Conservation (phyloP, 2,329 filamentous ascomycete species). For the Golovinomyces cichoracearum region DNA sequence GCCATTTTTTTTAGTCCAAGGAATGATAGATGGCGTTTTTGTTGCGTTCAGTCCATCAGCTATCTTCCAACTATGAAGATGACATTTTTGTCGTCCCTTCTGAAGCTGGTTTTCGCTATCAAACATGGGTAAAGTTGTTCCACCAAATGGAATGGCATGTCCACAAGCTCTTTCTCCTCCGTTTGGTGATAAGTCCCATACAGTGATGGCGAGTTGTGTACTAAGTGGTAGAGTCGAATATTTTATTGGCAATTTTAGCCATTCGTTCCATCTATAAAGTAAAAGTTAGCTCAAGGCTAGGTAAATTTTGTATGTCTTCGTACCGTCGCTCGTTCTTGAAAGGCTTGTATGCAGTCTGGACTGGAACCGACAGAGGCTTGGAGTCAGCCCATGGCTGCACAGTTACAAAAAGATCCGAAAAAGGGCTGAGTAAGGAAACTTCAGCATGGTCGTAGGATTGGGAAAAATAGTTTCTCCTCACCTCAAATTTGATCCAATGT, state of each 20-base stretch:
- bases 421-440: slow-evolving; percentile 24
- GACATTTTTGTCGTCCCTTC: slow-evolving; percentile 79
- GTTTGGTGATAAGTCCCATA: slow-evolving; percentile 79
- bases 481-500: slow-evolving; percentile 68
- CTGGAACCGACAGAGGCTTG: slow-evolving; percentile 72
- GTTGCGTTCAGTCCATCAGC: slow-evolving; percentile 68
- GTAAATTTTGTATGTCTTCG: slow-evolving; percentile 1
- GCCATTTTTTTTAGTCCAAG: slow-evolving; percentile 25
- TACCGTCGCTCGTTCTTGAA: slow-evolving; percentile 51
- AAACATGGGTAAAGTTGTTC: slow-evolving; percentile 78
- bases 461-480: slow-evolving; percentile 15
- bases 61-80: slow-evolving; percentile 52
- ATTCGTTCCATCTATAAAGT: slow-evolving; percentile 74
- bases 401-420: slow-evolving; percentile 80
- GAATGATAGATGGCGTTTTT: slow-evolving; percentile 45
- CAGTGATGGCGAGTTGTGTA: slow-evolving; percentile 66
- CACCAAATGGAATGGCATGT: slow-evolving; percentile 75
- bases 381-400: slow-evolving; percentile 88
- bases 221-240: slow-evolving; percentile 62
- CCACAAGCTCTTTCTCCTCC: slow-evolving; percentile 42
- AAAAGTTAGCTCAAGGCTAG: neutral
- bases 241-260: slow-evolving; percentile 65
- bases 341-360: slow-evolving; percentile 77
- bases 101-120: slow-evolving; percentile 75
- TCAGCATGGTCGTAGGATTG: neutral